Evolutionary conservation across 2,329 filamentous ascomycete genomes (phyloP).

Genomic region (Trichoderma koningiopsis): DNA sequence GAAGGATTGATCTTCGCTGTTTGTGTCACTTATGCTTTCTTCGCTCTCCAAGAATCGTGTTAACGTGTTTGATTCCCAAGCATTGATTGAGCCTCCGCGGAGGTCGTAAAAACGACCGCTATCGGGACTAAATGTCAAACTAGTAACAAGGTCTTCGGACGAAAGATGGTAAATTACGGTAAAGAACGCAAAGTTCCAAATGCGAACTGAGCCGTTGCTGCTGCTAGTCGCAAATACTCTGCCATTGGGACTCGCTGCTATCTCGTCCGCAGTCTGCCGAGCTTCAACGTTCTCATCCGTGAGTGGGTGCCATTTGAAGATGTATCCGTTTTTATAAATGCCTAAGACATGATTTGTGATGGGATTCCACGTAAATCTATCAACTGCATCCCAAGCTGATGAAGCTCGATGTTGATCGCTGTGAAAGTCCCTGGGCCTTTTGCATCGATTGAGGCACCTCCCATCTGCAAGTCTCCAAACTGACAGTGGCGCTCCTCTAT

Average conservation of each 20-base stretch:
- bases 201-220: background rate
- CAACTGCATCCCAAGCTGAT: background rate
- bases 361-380: background rate
- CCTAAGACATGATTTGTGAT: background rate
- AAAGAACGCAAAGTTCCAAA: background rate
- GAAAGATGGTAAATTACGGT: background rate
- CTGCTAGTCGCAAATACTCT: background rate
- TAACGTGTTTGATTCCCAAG: background rate
- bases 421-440: background rate
- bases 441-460: background rate
- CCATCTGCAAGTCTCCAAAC: background rate
- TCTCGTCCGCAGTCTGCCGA: background rate
- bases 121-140: background rate
- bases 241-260: background rate
- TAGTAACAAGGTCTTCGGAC: background rate
- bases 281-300: background rate
- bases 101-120: background rate
- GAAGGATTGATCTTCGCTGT: background rate
- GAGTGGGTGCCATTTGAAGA: slow-evolving; percentile 4
- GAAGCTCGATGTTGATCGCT: background rate
- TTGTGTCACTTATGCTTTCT: background rate
- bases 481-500: background rate
- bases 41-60: background rate
- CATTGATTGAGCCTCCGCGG: background rate
- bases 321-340: background rate